Evolutionary conservation across 2,329 filamentous ascomycete genomes (phyloP).

Genomic region (Zelopaecilomyces penicillatus): DNA sequence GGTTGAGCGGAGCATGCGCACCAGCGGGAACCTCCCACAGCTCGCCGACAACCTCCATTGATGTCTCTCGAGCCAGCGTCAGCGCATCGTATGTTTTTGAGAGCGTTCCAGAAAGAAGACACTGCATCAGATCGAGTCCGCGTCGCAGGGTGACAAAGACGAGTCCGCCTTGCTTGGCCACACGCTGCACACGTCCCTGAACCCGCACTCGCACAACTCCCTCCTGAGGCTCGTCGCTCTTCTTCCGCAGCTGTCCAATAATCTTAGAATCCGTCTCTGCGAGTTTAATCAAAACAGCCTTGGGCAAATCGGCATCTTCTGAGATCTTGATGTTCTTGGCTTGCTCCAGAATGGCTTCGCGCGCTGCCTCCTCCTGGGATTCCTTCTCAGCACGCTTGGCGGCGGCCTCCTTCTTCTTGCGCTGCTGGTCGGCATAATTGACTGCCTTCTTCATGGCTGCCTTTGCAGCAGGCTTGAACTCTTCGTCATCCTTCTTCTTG

Average conservation of each 20-base stretch:
- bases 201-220: constrained; percentile 56
- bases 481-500: constrained; percentile 9
- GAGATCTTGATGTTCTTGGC: constrained; percentile 20
- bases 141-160: constrained; percentile 79
- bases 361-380: constrained; percentile 14
- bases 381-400: constrained; percentile 19
- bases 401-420: constrained; percentile 19
- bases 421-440: constrained; percentile 16
- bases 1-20: constrained; percentile 67
- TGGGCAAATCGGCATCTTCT: constrained; percentile 12
- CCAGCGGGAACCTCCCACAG: constrained; percentile 70
- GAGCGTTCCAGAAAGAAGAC: constrained; percentile 66
- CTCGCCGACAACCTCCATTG: constrained; percentile 72
- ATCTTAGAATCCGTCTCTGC: neutral
- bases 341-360: constrained; percentile 16
- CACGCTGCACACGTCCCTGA: constrained; percentile 72
- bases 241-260: constrained; percentile 40
- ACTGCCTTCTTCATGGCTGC: constrained; percentile 20
- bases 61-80: constrained; percentile 73
- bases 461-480: constrained; percentile 21
- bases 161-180: constrained; percentile 73
- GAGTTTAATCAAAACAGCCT: constrained; percentile 39
- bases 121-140: constrained; percentile 72
- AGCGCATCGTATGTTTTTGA: constrained; percentile 82
- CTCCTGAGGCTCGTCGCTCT: constrained; percentile 27